Conservation (phyloP, 768 basidiomycete species). For the Tephrocybe rancida region DNA sequence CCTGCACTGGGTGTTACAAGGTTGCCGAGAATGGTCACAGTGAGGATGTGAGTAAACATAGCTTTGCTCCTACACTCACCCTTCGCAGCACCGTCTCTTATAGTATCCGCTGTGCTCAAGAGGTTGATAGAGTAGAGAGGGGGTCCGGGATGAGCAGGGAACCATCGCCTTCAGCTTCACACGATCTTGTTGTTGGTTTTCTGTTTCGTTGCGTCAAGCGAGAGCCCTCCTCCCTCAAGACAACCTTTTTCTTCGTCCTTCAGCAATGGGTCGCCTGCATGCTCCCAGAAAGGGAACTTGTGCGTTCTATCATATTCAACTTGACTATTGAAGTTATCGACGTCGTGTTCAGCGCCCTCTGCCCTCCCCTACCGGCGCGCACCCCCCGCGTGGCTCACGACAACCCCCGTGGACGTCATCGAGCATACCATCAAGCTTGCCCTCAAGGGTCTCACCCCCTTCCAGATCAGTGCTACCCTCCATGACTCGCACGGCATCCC, state of each 20-base stretch:
- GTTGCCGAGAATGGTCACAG: too few species aligned
- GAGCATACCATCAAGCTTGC: constrained; percentile 98
- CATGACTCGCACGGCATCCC: constrained; percentile 98
- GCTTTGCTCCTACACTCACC: too few species aligned
- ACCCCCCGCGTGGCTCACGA: constrained; percentile 96
- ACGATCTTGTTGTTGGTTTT: constrained; percentile 6
- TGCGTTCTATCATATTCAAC: constrained; percentile 44
- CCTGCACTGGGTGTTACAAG: too few species aligned
- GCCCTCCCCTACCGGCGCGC: constrained; percentile 97
- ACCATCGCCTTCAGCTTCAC: too few species aligned
- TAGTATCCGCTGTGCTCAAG: too few species aligned
- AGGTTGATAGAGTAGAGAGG: too few species aligned
- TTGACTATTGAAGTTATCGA: not conserved
- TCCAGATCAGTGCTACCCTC: constrained; percentile 97
- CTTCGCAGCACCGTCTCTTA: too few species aligned
- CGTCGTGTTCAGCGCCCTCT: constrained; percentile 66
- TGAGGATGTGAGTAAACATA: too few species aligned
- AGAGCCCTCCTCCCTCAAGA: constrained; percentile 38
- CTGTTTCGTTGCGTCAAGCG: constrained; percentile 23
- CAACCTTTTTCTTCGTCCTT: constrained; percentile 30
- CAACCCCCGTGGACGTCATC: constrained; percentile 90
- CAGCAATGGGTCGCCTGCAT: constrained; percentile 96
- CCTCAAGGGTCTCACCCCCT: constrained; percentile 95
- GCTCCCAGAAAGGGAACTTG: constrained; percentile 99
- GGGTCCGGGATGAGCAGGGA: too few species aligned